Base-by-base conservation (phyloP, 75 land plant genomes). In the Gnetum montanum region DNA sequence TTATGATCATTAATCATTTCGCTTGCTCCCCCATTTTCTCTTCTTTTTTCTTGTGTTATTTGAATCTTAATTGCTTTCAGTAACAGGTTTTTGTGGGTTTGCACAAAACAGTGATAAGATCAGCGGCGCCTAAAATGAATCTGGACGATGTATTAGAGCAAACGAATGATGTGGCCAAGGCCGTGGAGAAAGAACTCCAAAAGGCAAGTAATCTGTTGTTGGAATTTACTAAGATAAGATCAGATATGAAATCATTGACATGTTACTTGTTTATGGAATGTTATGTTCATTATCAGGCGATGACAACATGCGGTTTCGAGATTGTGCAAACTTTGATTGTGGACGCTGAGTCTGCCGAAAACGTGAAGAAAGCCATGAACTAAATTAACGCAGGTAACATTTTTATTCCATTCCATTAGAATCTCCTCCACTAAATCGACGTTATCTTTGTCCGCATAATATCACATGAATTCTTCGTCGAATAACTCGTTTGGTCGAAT, bases 71-170 rank as follows among this genome's bases (percentile, higher is more conserved):
- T n/a, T n/a, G n/a, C n/a, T n/a, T n/a, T n/a, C n/a, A n/a, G n/a
- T n/a, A n/a, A n/a, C n/a, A n/a, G n/a, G n/a, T n/a, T n/a, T n/a
- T n/a, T n/a, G n/a, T n/a, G n/a, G n/a, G n/a, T n/a, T n/a, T n/a
- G n/a, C n/a, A n/a, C n/a, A n/a, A n/a, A n/a, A n/a, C 59, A 87
- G 95, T 86, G 11, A 76, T 86, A 16, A 61, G 95, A 31, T 80
- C 92, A 19, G 84, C 68, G 57, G 83, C 86, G 30, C 95, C 95
- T 35, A 82, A 73, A 71, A 58, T 89, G 61, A 61, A 55, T 34
- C 62, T 89, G 47, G 95, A 89, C 67, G 83, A 86, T 57, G 73
- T 60, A 27, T 89, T 89, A 54, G 92, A 86, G 71, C 91, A 89
- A 63, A 89, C 86, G 68, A 76, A 76, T 70, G 84, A 86, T 10